phyloP scores from a whole-genome alignment of 805 yeast genomes.

The Candida tibetensis region DNA sequence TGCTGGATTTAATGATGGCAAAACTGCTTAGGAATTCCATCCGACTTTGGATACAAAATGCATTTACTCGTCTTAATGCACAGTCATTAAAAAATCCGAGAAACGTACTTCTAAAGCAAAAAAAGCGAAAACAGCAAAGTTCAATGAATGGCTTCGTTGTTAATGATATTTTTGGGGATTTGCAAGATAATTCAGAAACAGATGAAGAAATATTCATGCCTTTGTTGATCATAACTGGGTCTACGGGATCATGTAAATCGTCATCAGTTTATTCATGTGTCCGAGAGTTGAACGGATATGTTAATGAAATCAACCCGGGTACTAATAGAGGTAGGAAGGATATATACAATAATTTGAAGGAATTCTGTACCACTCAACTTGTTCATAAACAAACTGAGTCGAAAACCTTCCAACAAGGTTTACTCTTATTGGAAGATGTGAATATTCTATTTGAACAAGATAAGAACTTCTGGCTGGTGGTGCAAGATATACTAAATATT shows the following conservation, averaged over 20 bases:
- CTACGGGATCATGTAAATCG: constrained; percentile 75
- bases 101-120: constrained; percentile 25
- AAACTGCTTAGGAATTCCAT: constrained; percentile 20
- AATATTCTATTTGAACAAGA: constrained; percentile 79
- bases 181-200: constrained; percentile 22
- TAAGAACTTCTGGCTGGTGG: constrained; percentile 73
- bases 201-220: constrained; percentile 53
- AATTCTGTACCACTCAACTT: constrained; percentile 79
- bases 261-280: constrained; percentile 67
- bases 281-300: constrained; percentile 60
- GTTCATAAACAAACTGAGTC: constrained; percentile 49
- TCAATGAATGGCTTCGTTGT: constrained; percentile 41
- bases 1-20: constrained; percentile 35
- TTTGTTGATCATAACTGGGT: constrained; percentile 64
- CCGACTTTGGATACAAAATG: constrained; percentile 38
- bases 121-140: constrained; percentile 18
- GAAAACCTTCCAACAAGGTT: constrained; percentile 49
- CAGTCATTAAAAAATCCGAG: constrained; percentile 34
- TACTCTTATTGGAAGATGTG: constrained; percentile 81
- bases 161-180: constrained; percentile 20
- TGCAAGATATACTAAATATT: constrained; percentile 56
- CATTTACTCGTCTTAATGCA: constrained; percentile 33
- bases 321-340: constrained; percentile 71
- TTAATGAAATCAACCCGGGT: constrained; percentile 80
- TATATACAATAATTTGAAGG: constrained; percentile 60